Percentiles rank a stretch among this genome's conserved stretches.
Conservation (phyloP, 441 rosid genomes). For the Mallotus japonicus region DNA sequence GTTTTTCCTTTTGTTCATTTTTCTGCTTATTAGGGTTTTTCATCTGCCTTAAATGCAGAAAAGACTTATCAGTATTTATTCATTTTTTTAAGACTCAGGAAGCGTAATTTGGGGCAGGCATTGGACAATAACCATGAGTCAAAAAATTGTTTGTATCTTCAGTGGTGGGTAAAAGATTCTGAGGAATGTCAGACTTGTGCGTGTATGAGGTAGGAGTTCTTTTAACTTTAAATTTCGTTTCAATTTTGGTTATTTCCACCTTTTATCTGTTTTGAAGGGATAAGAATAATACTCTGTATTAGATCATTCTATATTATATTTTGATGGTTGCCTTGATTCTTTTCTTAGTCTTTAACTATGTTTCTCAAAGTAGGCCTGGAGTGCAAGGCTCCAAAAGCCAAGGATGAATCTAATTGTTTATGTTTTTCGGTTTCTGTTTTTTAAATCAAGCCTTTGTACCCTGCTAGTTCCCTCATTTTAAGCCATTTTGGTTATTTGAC, state of each 20-base stretch:
- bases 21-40: neutral
- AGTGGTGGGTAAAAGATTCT: constrained; percentile 56
- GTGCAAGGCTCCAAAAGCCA: too few species aligned
- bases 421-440: too few species aligned
- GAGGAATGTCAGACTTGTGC: constrained; percentile 74
- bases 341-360: too few species aligned
- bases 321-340: too few species aligned
- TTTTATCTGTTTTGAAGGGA: neutral
- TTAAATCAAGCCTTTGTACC: too few species aligned
- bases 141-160: constrained; percentile 36
- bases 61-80: neutral
- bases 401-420: too few species aligned
- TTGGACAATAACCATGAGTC: constrained; percentile 44
- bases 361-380: too few species aligned
- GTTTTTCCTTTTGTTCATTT: neutral
- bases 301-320: too few species aligned
- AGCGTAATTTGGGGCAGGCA: constrained; percentile 29
- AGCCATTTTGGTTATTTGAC: too few species aligned
- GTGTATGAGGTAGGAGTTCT: constrained; percentile 57
- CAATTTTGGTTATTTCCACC: neutral
- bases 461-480: too few species aligned
- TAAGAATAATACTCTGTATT: neutral
- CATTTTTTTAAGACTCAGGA: constrained; percentile 31
- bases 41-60: neutral
- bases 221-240: neutral